Conservation (phyloP, 257 asterid genomes). For the Linaria vulgaris region DNA sequence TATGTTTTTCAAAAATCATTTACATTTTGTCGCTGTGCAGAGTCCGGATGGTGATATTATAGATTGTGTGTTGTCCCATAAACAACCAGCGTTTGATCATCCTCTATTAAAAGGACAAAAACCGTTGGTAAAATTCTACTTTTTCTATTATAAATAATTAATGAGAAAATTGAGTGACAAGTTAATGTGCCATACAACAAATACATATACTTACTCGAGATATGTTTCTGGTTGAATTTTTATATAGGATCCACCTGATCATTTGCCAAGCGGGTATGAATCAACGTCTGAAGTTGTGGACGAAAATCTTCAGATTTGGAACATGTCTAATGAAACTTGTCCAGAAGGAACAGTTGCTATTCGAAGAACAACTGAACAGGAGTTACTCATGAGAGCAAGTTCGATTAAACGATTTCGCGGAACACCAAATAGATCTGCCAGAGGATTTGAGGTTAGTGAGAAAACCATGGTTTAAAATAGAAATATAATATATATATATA, state of each 20-base stretch:
- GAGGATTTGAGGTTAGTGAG: too few relatives aligned
- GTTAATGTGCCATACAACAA: too few relatives aligned
- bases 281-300: constrained; percentile 32
- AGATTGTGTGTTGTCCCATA: constrained; percentile 74
- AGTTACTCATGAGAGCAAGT: constrained; percentile 60
- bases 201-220: too few relatives aligned
- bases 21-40: constrained; percentile 36
- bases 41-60: constrained; percentile 93
- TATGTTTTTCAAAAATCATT: too few relatives aligned
- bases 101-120: constrained; percentile 74
- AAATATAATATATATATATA: too few relatives aligned
- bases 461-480: too few relatives aligned
- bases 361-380: constrained; percentile 70
- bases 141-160: background rate
- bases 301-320: constrained; percentile 75
- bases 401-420: too few relatives aligned
- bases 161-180: too few relatives aligned
- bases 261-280: constrained; percentile 60
- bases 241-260: constrained; percentile 89
- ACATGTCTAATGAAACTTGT: constrained; percentile 65
- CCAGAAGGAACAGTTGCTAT: constrained; percentile 81
- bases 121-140: constrained; percentile 54
- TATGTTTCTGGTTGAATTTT: constrained; percentile 19
- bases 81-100: constrained; percentile 93
- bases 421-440: too few relatives aligned